Evolutionary conservation across 2,329 filamentous ascomycete genomes (phyloP).

Genomic region (Dactylellina leptospora): DNA sequence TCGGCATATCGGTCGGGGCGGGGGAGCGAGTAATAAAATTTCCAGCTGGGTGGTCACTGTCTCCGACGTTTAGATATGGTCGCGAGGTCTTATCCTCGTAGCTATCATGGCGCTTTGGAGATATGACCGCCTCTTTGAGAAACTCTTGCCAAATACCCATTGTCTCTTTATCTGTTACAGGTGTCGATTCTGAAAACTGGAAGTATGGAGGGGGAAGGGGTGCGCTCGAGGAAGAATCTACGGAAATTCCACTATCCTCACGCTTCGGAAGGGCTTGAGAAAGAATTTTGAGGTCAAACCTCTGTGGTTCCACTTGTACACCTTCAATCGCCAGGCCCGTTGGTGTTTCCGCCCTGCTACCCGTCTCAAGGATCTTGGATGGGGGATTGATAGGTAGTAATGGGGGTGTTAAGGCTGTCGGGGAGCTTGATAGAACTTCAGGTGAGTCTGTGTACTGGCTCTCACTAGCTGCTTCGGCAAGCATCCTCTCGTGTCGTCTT

Average conservation of each 20-base stretch:
- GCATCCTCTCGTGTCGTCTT: slow-evolving; percentile 52
- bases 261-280: slow-evolving; percentile 52
- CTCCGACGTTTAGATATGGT: slow-evolving; percentile 59
- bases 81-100: slow-evolving; percentile 52
- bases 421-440: slow-evolving; percentile 40
- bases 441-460: slow-evolving; percentile 11
- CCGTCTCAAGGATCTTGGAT: slow-evolving; percentile 65
- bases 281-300: slow-evolving; percentile 53
- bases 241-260: slow-evolving; percentile 54
- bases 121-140: slow-evolving; percentile 70
- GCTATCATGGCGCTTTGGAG: slow-evolving; percentile 57
- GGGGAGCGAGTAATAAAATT: slow-evolving; percentile 80
- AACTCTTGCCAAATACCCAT: slow-evolving; percentile 74
- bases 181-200: slow-evolving; percentile 59
- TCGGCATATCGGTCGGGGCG: slow-evolving; percentile 80
- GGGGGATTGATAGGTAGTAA: slow-evolving; percentile 46
- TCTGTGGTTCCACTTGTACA: slow-evolving; percentile 64
- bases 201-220: slow-evolving; percentile 58
- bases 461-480: slow-evolving; percentile 22
- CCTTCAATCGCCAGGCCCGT: slow-evolving; percentile 66
- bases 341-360: slow-evolving; percentile 65
- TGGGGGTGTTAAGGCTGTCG: slow-evolving; percentile 30
- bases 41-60: slow-evolving; percentile 60
- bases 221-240: neutral
- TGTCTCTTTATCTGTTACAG: slow-evolving; percentile 61